A percentile compares a stretch with the other conserved stretches of the same genome.
phyloP scores from a whole-genome alignment of 2,329 filamentous ascomycete genomes.

The Fusarium goolgardi region DNA sequence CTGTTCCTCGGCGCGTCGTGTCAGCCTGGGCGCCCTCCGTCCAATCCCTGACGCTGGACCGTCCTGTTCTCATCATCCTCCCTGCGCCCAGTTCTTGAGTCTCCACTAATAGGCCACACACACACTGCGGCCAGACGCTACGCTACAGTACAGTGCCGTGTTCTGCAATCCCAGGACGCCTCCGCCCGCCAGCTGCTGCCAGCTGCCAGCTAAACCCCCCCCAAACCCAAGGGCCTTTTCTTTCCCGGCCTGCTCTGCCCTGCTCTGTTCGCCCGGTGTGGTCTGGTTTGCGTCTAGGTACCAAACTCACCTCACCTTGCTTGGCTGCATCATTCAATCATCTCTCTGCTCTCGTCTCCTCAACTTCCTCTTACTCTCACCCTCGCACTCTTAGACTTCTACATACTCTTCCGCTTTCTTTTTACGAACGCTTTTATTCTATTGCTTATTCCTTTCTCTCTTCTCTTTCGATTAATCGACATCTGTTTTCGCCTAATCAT shows the following conservation, averaged over 20 bases:
- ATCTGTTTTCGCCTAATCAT: slow-evolving; percentile 20
- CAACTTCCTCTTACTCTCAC: slow-evolving; percentile 17
- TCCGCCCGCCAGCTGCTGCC: slow-evolving; percentile 38
- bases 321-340: slow-evolving; percentile 46
- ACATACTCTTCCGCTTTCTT: slow-evolving; percentile 12
- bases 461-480: slow-evolving; percentile 30
- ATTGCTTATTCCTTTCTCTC: slow-evolving; percentile 9
- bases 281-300: slow-evolving; percentile 1
- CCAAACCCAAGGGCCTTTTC: slow-evolving; percentile 1
- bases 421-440: slow-evolving; percentile 18
- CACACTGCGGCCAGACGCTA: slow-evolving; percentile 33
- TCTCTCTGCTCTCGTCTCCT: slow-evolving; percentile 17
- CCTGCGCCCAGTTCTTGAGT: slow-evolving; percentile 34
- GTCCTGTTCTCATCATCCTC: slow-evolving; percentile 42
- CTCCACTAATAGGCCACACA: slow-evolving; percentile 43
- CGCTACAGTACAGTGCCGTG: slow-evolving; percentile 20
- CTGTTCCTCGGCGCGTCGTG: slow-evolving; percentile 42
- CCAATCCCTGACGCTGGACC: slow-evolving; percentile 47
- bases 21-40: slow-evolving; percentile 48
- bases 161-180: slow-evolving; percentile 4
- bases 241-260: slow-evolving; percentile 10
- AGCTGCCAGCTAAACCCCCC: slow-evolving; percentile 10
- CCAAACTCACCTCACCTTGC: slow-evolving; percentile 28
- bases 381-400: slow-evolving; percentile 9
- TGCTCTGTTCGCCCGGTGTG: neutral